A percentile compares a stretch with the other conserved stretches of the same genome.
Evolutionary conservation across 768 basidiomycete genomes (phyloP).

Genomic region (Leccinellum albellum): DNA sequence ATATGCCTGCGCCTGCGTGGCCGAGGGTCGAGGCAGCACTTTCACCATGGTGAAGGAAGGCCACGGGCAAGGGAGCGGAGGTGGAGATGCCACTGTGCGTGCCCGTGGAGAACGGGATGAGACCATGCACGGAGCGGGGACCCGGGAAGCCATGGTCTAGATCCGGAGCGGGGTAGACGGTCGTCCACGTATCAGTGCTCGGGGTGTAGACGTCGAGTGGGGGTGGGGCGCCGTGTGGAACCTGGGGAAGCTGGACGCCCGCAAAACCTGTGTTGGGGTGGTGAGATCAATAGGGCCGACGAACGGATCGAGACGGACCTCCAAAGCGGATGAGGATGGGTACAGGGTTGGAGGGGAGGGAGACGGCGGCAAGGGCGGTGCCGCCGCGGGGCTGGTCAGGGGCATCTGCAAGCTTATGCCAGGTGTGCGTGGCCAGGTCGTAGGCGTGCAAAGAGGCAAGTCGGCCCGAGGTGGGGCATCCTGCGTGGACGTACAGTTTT

Average conservation of each 20-base stretch:
- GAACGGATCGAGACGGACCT: slow-evolving; percentile 9
- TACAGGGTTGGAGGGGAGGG: slow-evolving; percentile 10
- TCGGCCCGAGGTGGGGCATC: slow-evolving; percentile 37
- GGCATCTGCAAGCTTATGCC: slow-evolving; percentile 33
- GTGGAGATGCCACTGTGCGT: background rate
- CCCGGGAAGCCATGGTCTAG: slow-evolving; percentile 29
- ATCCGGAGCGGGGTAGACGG: slow-evolving; percentile 23
- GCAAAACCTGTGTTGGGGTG: slow-evolving; percentile 27
- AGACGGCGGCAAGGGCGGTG: slow-evolving; percentile 34
- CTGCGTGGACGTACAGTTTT: slow-evolving; percentile 39
- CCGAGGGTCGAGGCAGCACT: slow-evolving; percentile 33
- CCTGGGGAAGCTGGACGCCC: slow-evolving; percentile 33
- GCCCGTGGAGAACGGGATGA: slow-evolving; percentile 21
- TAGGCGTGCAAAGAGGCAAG: slow-evolving; percentile 34
- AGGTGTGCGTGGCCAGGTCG: slow-evolving; percentile 25
- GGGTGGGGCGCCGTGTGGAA: slow-evolving; percentile 6
- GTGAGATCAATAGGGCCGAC: background rate
- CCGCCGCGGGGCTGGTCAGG: slow-evolving; percentile 40
- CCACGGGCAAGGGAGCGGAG: slow-evolving; percentile 16
- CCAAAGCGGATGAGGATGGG: slow-evolving; percentile 38
- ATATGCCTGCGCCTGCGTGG: slow-evolving; percentile 38
- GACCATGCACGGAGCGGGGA: slow-evolving; percentile 34
- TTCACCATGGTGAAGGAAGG: slow-evolving; percentile 37
- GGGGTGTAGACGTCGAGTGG: slow-evolving; percentile 36
- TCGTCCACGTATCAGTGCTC: slow-evolving; percentile 20